phyloP scores from a whole-genome alignment of 1,139 yeast genomes.

The Magnusiomyces magnusii region DNA sequence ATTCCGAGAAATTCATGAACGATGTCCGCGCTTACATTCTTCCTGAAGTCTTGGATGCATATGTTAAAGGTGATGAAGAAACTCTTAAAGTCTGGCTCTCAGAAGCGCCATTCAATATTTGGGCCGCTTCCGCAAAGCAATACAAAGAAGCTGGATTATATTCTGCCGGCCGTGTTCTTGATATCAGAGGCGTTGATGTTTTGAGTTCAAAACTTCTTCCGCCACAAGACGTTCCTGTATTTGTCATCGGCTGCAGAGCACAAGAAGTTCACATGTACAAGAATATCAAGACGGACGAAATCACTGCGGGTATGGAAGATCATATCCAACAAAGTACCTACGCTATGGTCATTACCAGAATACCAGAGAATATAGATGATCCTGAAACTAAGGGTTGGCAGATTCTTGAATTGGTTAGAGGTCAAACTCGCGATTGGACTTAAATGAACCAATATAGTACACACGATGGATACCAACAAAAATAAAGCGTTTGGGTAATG shows the following conservation, averaged over 20 bases:
- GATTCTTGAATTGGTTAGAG: conserved; percentile 89
- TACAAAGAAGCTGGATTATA: conserved; percentile 86
- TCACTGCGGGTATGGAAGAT: conserved; percentile 95
- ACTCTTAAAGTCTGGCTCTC: conserved; percentile 86
- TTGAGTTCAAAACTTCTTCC: conserved; percentile 82
- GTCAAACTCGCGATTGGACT: conserved; percentile 86
- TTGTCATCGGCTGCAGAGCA: conserved; percentile 93
- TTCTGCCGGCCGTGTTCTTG: conserved; percentile 87
- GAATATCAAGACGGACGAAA: conserved; percentile 84
- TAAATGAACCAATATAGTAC: no score
- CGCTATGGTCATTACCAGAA: conserved; percentile 91
- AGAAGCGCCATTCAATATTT: conserved; percentile 94
- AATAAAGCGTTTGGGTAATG: no score
- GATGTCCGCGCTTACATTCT: conserved; percentile 88
- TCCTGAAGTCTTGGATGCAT: conserved; percentile 94
- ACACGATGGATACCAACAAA: no score
- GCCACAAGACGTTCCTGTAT: conserved; percentile 88
- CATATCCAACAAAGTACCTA: conserved; percentile 88
- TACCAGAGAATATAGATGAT: conserved; percentile 87
- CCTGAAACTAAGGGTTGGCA: conserved; percentile 97
- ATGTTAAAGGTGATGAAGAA: conserved; percentile 82
- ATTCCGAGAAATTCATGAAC: conserved; percentile 67
- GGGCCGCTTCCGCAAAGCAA: conserved; percentile 91
- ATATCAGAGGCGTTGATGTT: conserved; percentile 92
- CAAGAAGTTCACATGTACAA: conserved; percentile 91